These are phyloP conservation scores for Naganishia liquefaciens DNA, from an alignment of 1,284 basidiomycete genomes.

Conservation along the genomic window DNA sequence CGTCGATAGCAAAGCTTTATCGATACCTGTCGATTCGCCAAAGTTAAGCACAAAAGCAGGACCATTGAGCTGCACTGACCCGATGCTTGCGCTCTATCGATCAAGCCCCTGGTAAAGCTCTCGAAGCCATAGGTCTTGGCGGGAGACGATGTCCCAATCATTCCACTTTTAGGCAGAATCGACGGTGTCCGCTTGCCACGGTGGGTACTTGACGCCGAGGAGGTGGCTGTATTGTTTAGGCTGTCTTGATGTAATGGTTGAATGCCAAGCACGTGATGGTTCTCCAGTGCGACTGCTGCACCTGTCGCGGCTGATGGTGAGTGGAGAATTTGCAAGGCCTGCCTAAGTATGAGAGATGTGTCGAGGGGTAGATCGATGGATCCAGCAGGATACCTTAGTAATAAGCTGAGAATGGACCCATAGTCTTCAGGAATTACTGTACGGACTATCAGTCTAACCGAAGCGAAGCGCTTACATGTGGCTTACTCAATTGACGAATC, in stretches of 20 bases:
- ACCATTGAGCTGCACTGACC: conserved; percentile 35
- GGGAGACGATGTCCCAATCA: not conserved
- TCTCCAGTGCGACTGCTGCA: conserved; percentile 73
- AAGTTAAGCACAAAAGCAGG: conserved; percentile 16
- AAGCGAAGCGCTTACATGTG: not conserved
- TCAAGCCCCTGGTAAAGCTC: conserved; percentile 48
- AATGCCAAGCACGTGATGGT: conserved; percentile 72
- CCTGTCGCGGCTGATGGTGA: conserved; percentile 72
- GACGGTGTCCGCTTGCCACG: conserved; percentile 25
- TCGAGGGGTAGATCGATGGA: conserved; percentile 51
- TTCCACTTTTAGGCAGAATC: not conserved
- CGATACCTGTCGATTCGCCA: conserved; percentile 36
- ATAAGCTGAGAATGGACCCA: conserved; percentile 72
- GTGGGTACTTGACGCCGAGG: conserved; percentile 43
- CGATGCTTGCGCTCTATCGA: conserved; percentile 53
- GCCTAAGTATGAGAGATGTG: conserved; percentile 69
- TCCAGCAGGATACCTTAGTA: conserved; percentile 74
- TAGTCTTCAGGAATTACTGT: conserved; percentile 83
- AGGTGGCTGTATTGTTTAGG: not conserved
- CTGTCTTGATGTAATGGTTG: conserved; percentile 57
- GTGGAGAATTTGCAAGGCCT: conserved; percentile 75
- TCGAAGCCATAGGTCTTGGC: conserved; percentile 29
- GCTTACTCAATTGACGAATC: conserved; percentile 78
- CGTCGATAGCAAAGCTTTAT: conserved; percentile 52
- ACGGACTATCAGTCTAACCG: conserved; percentile 27